Percentiles rank a stretch among this genome's conserved stretches.
Conservation (phyloP, 495 filamentous ascomycete genomes). For the Penicillium fimorum region DNA sequence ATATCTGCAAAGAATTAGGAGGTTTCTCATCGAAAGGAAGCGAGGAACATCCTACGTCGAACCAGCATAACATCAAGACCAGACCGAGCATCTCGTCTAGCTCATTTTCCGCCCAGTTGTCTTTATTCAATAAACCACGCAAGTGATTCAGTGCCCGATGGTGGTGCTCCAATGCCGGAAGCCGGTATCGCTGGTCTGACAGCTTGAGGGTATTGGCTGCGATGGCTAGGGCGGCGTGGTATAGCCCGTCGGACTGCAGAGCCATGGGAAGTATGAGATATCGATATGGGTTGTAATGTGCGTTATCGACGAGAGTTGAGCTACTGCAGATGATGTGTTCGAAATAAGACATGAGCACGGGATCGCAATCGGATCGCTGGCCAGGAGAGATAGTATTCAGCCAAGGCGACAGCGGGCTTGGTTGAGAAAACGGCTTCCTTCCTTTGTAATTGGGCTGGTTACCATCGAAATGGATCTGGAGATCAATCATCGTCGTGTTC, state of each 20-base stretch:
- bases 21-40: background rate
- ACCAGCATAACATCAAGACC: slow-evolving; percentile 30
- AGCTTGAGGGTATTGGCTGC: slow-evolving; percentile 24
- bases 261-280: slow-evolving; percentile 31
- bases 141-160: slow-evolving; percentile 20
- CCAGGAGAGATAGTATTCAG: slow-evolving; percentile 7
- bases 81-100: slow-evolving; percentile 27
- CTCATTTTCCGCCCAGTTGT: slow-evolving; percentile 19
- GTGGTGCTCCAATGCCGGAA: slow-evolving; percentile 21
- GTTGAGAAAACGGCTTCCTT: background rate
- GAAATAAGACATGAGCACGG: slow-evolving; percentile 24
- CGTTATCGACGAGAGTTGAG: slow-evolving; percentile 26
- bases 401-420: background rate
- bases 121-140: slow-evolving; percentile 9
- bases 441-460: background rate
- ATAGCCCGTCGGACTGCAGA: slow-evolving; percentile 24
- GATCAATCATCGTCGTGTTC: slow-evolving; percentile 24
- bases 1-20: slow-evolving; percentile 18
- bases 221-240: slow-evolving; percentile 27
- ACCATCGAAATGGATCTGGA: slow-evolving; percentile 23
- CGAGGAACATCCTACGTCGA: slow-evolving; percentile 10
- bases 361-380: slow-evolving; percentile 17
- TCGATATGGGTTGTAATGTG: slow-evolving; percentile 27
- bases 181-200: slow-evolving; percentile 18
- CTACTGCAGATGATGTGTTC: slow-evolving; percentile 28